Base-by-base conservation (phyloP, 805 yeast species). In the Wickerhamomyces mucosus region DNA sequence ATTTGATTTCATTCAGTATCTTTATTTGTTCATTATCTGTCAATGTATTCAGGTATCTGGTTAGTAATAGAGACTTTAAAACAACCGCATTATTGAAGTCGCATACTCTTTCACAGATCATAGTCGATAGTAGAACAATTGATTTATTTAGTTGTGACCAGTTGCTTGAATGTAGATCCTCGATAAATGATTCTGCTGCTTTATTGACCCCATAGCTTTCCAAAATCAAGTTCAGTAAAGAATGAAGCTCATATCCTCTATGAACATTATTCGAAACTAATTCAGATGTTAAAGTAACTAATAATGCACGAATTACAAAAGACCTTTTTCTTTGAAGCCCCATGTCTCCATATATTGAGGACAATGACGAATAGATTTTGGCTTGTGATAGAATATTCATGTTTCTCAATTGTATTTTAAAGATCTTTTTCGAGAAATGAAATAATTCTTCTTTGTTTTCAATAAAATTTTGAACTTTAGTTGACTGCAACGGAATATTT, bases 301-400 rank as follows among this genome's bases (percentile, higher is more conserved):
- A 55, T 19, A 86, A 55, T n/a, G 75, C 69, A 27, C 86, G 67
- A 4, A 85, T 53, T 23, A 81, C 65, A 39, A 88, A 74, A 0
- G 82, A 73, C 40, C 75, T 66, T 44, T 86, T 88, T 38, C 96
- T 63, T 9, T 48, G 34, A 46, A 80, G 64, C 1, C 75, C 75
- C 28, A 85, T 59, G 19, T 67, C 69, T 3, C 71, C 62, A 51
- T 78, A 85, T 1, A 83, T 57, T 3, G 72, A 50, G 0, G 92
- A 79, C 39, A 88, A 56, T 0, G 80, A 67, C 15, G 78, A 66
- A 49, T 79, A 78, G 0, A 86, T 65, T 26, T 70, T 60, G 34
- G 77, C 65, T 45, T 78, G 86, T 6, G 75, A 69, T 8, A 56
- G 45, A 2, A 71, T 41, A 10, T 67, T 59, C 51, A 78, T 56